Base-by-base conservation (phyloP, 2,329 filamentous ascomycete genomes). In the Ciborinia camelliae region DNA sequence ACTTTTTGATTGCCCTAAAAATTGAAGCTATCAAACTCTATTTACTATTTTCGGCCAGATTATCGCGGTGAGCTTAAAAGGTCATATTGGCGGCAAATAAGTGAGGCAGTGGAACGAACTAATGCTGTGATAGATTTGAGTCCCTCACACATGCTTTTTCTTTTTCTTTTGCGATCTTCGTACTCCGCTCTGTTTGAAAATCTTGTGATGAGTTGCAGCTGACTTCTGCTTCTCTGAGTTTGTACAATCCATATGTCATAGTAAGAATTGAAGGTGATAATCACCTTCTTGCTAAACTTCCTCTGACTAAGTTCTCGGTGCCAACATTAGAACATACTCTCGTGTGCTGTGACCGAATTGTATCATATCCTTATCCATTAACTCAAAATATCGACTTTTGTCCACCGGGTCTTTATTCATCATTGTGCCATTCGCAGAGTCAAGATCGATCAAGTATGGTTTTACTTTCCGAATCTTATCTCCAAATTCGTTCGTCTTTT, bases 301-400 rank as follows among this genome's bases (percentile, higher is more conserved):
- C 9, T n/a, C 18, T 10, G 7, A 45, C 64, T 63, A 73, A 51
- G 58, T 65, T 65, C 71, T 71, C 23, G 71, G 70, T 45, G 84
- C 82, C 65, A 97, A 82, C 91, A 98, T 95, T 66, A 98, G 77
- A n/a, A 99, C 92, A 76, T 98, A 99, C 78, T 99, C 95, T 72
- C 92, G 86, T 66, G 90, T 90, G 75, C 92, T 97, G 66, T 90
- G 83, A 12, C 93, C 95, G 78, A 99, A 96, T 73, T 86, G 86
- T 65, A 99, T 76, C 75, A 99, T 86, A 76, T 99, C 95, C 78
- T 92, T 93, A 75, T 95, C 89, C 75, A 88, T 84, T 64, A 98
- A 78, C 77, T 99, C 94, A 61, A 97, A 80, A 76, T 92, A 99
- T 67, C 92, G 84, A 73, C 90, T 90, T 18, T 85, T 82, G 1